Base-by-base conservation (phyloP, 2,329 filamentous ascomycete species). In the Coccinonectria pachysandricola region DNA sequence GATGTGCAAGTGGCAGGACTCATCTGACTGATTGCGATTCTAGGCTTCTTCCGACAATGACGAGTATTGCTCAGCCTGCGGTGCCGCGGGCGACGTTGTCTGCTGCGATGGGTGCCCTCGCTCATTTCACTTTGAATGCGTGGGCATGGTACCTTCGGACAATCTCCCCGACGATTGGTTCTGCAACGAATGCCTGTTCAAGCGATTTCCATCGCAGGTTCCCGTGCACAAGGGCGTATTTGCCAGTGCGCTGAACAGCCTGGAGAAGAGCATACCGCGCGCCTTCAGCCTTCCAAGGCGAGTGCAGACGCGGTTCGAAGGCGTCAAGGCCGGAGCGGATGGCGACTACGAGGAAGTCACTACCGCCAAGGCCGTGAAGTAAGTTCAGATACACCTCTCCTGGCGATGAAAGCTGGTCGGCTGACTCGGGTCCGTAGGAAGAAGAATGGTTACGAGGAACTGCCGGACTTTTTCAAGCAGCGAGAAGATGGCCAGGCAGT, bases 61-160 rank as follows among this genome's bases (percentile, higher is more conserved):
- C 53, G 88, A 96, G 53, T 79, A 80, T 49, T 98, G 88, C 61
- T 79, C 79, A 35, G 75, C 85, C 23, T 98, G 91, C 59, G 75
- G 79, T 46, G 81, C 80, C 37, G 80, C 75, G 40, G 88, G 88
- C 31, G 75, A 85, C 42, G 71, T 98, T 37, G 69, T 96, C 39
- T 95, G 87, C 59, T 98, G 91, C 56, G 91, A 96, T 59, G 83
- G 81, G 36, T 98, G 91, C 59, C 73, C 79, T 34, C 75, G 84
- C 40, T 84, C 87, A 5, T 95, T 92, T 57, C 91, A 96, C 56
- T 85, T 91, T 51, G 68, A 73, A 33, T 96, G 91, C 53, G 74
- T 91, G 40, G 80, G 92, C 53, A 86, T 88, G 35, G 79, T 84
- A 19, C 63, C 85, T 40, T 67, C 75, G 29, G 68, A 72, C 25